These are phyloP conservation scores for Coniochaeta ligniaria DNA, from an alignment of 2,329 filamentous ascomycete species.

Conservation along the genomic window DNA sequence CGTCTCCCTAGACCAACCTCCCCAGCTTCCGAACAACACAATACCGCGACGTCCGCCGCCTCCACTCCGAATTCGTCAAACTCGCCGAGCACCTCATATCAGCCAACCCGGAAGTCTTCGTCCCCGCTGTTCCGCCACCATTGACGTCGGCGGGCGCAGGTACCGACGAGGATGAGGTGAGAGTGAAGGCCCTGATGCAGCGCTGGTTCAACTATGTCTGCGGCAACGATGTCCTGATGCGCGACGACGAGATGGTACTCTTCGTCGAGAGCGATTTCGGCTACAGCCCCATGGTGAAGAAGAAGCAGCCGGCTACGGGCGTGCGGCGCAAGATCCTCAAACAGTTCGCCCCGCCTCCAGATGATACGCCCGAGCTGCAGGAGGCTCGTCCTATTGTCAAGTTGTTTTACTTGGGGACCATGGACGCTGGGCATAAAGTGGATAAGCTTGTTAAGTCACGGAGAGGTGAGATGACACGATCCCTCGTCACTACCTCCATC, in stretches of 20 bases:
- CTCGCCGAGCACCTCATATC: slow-evolving; percentile 94
- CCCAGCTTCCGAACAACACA: slow-evolving; percentile 96
- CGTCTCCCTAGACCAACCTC: slow-evolving; percentile 74
- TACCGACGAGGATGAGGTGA: slow-evolving; percentile 88
- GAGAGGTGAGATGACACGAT: slow-evolving; percentile 53
- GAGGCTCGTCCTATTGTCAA: slow-evolving; percentile 88
- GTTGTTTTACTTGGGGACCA: slow-evolving; percentile 87
- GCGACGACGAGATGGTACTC: slow-evolving; percentile 93
- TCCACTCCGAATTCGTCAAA: slow-evolving; percentile 93
- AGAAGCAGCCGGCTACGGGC: slow-evolving; percentile 94
- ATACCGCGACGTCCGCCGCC: slow-evolving; percentile 91
- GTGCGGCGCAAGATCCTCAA: slow-evolving; percentile 93
- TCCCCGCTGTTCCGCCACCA: slow-evolving; percentile 92
- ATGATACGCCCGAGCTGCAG: slow-evolving; percentile 91
- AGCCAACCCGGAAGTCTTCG: slow-evolving; percentile 91
- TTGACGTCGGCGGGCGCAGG: slow-evolving; percentile 89
- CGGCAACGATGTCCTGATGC: slow-evolving; percentile 83
- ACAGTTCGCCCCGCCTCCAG: slow-evolving; percentile 94
- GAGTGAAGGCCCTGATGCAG: slow-evolving; percentile 85
- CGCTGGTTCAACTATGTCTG: slow-evolving; percentile 94
- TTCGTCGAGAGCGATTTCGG: slow-evolving; percentile 99
- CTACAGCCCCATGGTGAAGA: slow-evolving; percentile 90
- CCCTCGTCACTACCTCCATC: too few relatives aligned
- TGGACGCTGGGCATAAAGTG: slow-evolving; percentile 97
- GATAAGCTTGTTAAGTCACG: slow-evolving; percentile 89